Conservation (phyloP, 257 asterid genomes). For the Prunella vulgaris region DNA sequence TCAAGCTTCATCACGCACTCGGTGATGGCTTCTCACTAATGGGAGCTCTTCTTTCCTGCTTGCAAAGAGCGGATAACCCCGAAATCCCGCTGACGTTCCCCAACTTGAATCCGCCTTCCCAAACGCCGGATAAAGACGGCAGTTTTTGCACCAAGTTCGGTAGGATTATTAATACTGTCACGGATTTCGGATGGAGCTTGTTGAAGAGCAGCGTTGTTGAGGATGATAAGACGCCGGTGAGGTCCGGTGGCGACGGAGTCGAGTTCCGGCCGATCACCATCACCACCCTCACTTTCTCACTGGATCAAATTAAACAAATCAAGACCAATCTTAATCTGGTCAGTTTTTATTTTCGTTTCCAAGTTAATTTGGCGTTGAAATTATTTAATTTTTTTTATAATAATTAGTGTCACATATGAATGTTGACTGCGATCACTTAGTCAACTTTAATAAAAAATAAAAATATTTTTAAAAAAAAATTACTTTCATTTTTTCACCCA, state of each 20-base stretch:
- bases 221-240: constrained; percentile 49
- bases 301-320: constrained; percentile 52
- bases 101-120: constrained; percentile 5
- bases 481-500: too few relatives aligned
- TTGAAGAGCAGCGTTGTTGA: constrained; percentile 46
- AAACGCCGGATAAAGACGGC: neutral
- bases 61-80: constrained; percentile 57
- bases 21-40: constrained; percentile 74
- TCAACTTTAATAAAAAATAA: too few relatives aligned
- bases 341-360: neutral
- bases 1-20: constrained; percentile 68
- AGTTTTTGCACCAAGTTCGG: neutral
- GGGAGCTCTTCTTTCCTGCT: constrained; percentile 79
- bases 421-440: too few relatives aligned
- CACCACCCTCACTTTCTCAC: constrained; percentile 38
- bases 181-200: constrained; percentile 61
- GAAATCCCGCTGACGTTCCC: constrained; percentile 50
- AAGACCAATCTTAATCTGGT: constrained; percentile 50
- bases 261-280: constrained; percentile 47
- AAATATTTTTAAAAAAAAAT: too few relatives aligned
- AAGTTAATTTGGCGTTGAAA: neutral
- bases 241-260: constrained; percentile 61
- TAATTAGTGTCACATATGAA: neutral
- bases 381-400: too few relatives aligned
- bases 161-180: constrained; percentile 22